Conservation (phyloP, 2,329 filamentous ascomycete species). For the Fusarium graminum region DNA sequence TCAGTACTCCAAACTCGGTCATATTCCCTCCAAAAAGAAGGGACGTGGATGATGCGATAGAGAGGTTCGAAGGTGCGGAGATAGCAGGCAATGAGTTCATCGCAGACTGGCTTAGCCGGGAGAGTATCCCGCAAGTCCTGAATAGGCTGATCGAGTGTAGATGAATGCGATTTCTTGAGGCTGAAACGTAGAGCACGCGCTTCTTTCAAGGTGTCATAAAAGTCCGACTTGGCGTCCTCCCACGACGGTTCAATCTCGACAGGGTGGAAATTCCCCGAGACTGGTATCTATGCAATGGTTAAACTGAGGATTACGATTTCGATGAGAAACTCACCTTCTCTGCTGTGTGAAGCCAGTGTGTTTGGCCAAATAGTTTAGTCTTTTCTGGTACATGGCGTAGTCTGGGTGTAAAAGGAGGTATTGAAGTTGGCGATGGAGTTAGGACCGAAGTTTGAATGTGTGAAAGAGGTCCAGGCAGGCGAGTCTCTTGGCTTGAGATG, state of each 20-base stretch:
- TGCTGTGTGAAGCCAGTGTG: constrained; percentile 48
- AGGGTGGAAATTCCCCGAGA: constrained; percentile 45
- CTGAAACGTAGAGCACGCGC: constrained; percentile 37
- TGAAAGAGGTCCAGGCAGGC: background rate
- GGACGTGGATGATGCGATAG: constrained; percentile 46
- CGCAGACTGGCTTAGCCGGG: constrained; percentile 36
- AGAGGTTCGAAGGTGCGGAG: constrained; percentile 47
- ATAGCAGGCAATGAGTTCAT: constrained; percentile 43
- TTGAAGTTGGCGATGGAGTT: constrained; percentile 26
- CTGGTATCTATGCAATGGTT: constrained; percentile 38
- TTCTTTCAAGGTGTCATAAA: constrained; percentile 42
- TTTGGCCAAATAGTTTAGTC: constrained; percentile 48
- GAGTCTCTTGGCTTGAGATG: constrained; percentile 6
- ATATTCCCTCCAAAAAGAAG: constrained; percentile 45
- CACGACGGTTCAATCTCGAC: constrained; percentile 46
- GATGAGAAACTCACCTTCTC: constrained; percentile 33
- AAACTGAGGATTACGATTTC: background rate
- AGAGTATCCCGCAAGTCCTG: constrained; percentile 37
- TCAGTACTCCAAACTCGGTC: constrained; percentile 37
- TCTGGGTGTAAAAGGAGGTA: constrained; percentile 42
- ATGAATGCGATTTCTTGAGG: constrained; percentile 33
- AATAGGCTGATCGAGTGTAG: constrained; percentile 40
- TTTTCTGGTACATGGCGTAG: constrained; percentile 48
- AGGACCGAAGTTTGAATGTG: background rate
- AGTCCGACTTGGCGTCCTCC: constrained; percentile 44